Evolutionary conservation across 345 rosid genomes (phyloP).

Genomic region (Brassica napus): Da-Ae NC_063448.1:36829501-36830000

Average conservation of each 20-base stretch:
- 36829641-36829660: not conserved
- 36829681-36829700: not conserved
- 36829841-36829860: not conserved
- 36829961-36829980: not conserved
- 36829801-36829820: not conserved
- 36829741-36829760: not conserved
- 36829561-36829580: not conserved
- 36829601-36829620: not conserved
- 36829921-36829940: not conserved
- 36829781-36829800: not conserved
- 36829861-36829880: not conserved
- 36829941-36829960: not conserved
- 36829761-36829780: not conserved
- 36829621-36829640: not conserved
- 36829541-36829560: slow-evolving; percentile 1
- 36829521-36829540: too few species aligned
- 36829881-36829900: not conserved
- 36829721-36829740: not conserved
- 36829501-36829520: not conserved
- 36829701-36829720: not conserved
- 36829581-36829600: not conserved
- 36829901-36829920: not conserved
- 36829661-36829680: not conserved
- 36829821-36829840: not conserved
- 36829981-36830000: not conserved